Base-by-base conservation (phyloP, 2,329 filamentous ascomycete genomes). In the Trichothecium roseum region DNA sequence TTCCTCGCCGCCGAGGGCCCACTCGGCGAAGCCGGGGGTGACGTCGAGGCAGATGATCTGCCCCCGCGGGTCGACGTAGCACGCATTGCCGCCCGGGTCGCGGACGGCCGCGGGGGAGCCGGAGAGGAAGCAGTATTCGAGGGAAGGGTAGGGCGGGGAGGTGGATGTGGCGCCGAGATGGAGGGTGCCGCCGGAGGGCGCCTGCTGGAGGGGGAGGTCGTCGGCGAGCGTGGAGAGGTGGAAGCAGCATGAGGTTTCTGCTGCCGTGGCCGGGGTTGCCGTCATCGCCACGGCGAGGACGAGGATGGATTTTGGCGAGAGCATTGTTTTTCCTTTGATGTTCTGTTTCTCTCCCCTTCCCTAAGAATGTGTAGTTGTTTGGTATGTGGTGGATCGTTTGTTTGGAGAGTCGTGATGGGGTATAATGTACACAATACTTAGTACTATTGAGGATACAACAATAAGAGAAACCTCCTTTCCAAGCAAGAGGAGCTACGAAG, bases 41-140 rank as follows among this genome's bases (percentile, higher is more conserved):
- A 48, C 47, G 31, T 59, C 55, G 27, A 55, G 49, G 8, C 55
- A 59, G 34, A 53, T 48, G 28, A 59, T 42, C 15, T 43, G 38
- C 14, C 45, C 41, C 16, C 44, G 38, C 13, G 45, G 42, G 29
- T 40, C 37, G 38, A 56, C 39, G 38, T 55, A 54, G 42, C 55
- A 59, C n/a, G 55, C 52, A 35, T 53, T 55, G 42, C 48, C 45
- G 38, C 37, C 40, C 24, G 37, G 37, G 27, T 58, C 54, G 13
- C 42, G 44, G 8, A 58, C 46, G 4, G 54, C 36, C 3, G 48
- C 43, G n/a, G 44, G 45, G 0, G 40, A 8, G 28, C 48, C 36
- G 16, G 46, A 38, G 10, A 6, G 6, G 20, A 24, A 24, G 20
- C 20, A 24, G 20, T 24, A 24, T 24, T 24, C 20, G 20, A 24